These are phyloP conservation scores for Barnettozyma wickerhamii DNA, from an alignment of 805 yeast genomes.

Conservation along the genomic window DNA sequence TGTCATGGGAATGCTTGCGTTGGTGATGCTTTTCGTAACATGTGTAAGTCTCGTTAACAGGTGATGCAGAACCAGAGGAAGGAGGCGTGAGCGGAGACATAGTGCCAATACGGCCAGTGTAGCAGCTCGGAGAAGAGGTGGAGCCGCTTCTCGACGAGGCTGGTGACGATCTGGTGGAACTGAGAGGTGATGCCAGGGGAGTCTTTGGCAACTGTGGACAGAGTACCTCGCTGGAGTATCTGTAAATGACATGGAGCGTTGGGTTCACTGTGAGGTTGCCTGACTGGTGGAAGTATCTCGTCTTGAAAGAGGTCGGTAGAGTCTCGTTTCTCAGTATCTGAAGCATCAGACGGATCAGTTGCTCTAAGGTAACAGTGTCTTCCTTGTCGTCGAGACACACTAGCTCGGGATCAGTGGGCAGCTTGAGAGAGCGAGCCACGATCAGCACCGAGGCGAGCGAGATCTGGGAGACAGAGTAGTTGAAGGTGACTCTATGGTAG, in stretches of 20 bases:
- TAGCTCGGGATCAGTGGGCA: slow-evolving; percentile 15
- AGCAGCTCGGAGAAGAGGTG: slow-evolving; percentile 2
- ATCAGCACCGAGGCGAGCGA: slow-evolving; percentile 49
- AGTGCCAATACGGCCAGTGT: neutral
- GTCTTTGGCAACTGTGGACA: slow-evolving; percentile 19
- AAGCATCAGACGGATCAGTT: slow-evolving; percentile 21
- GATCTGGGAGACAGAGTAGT: slow-evolving; percentile 40
- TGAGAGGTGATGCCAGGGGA: slow-evolving; percentile 16
- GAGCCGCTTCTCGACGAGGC: slow-evolving; percentile 5
- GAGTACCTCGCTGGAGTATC: slow-evolving; percentile 24
- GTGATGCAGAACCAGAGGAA: slow-evolving; percentile 14
- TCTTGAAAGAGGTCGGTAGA: slow-evolving; percentile 39
- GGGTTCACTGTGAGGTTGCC: slow-evolving; percentile 14
- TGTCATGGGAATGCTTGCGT: neutral
- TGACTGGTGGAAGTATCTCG: slow-evolving; percentile 38
- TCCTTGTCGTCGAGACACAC: slow-evolving; percentile 19
- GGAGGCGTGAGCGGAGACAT: slow-evolving; percentile 9
- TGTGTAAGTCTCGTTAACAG: slow-evolving; percentile 6
- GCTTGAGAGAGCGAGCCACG: slow-evolving; percentile 40
- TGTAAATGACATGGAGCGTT: slow-evolving; percentile 11
- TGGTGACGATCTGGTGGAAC: slow-evolving; percentile 7
- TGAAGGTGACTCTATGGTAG: slow-evolving; percentile 52
- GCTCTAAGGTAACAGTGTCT: slow-evolving; percentile 18
- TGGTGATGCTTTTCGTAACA: neutral
- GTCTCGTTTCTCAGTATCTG: slow-evolving; percentile 14